These are phyloP conservation scores for Stenocarpella maydis DNA, from an alignment of 2,329 filamentous ascomycete species.

Conservation along the genomic window DNA sequence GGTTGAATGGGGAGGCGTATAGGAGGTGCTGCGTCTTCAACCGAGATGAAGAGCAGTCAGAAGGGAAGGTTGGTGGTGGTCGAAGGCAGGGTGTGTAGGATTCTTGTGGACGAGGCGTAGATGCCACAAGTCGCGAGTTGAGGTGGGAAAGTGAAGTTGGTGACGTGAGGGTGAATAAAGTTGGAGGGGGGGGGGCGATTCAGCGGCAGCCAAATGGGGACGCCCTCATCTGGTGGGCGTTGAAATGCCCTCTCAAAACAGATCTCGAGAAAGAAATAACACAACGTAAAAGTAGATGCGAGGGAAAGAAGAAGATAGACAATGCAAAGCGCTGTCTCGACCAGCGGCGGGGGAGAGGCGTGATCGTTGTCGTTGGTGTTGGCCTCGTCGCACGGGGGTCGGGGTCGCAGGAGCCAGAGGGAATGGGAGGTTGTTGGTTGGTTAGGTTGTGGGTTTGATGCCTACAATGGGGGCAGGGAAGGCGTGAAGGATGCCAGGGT, in stretches of 20 bases:
- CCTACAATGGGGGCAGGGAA: conserved; percentile 19
- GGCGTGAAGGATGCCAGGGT: not conserved
- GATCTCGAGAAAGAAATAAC: conserved; percentile 1
- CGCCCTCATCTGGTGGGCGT: not conserved
- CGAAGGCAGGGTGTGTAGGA: not conserved
- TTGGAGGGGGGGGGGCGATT: not conserved
- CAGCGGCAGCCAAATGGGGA: not conserved
- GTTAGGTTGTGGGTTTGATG: conserved; percentile 15
- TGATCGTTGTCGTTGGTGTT: conserved; percentile 13
- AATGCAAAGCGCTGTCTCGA: conserved; percentile 19
- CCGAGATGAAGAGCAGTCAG: not conserved
- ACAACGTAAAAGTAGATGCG: not conserved
- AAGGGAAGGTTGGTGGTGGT: not conserved
- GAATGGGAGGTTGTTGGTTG: conserved; percentile 16
- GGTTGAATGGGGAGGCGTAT: not conserved
- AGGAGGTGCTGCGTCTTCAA: conserved; percentile 10
- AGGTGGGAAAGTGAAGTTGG: conserved; percentile 9
- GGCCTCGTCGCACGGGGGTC: conserved; percentile 8
- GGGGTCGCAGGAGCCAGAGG: not conserved
- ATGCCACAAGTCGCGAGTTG: conserved; percentile 3
- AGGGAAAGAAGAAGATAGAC: conserved; percentile 5
- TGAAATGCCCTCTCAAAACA: conserved; percentile 1
- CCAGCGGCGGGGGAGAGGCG: not conserved
- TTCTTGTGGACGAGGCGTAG: not conserved
- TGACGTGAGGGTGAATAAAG: conserved; percentile 20